These are phyloP conservation scores for Penicillium herquei DNA, from an alignment of 495 filamentous ascomycete species.

Conservation along the genomic window DNA sequence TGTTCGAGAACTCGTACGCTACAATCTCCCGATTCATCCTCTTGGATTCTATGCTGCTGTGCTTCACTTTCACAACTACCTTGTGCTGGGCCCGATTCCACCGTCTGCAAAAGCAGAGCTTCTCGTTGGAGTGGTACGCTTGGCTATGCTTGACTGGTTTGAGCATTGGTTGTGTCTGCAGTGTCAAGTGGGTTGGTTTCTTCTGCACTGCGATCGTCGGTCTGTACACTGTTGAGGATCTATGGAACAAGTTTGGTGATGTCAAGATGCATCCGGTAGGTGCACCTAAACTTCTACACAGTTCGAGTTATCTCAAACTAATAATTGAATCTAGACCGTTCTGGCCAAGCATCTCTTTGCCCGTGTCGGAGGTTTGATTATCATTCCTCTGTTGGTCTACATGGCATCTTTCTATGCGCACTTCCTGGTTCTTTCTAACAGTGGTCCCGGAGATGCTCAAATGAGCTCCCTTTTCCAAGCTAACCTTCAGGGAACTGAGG, in stretches of 20 bases:
- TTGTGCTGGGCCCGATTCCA: constrained; percentile 98
- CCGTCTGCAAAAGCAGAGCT: constrained; percentile 74
- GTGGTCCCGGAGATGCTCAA: constrained; percentile 93
- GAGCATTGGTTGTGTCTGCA: constrained; percentile 95
- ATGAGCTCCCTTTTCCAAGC: constrained; percentile 99
- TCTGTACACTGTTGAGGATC: constrained; percentile 91
- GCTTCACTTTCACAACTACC: constrained; percentile 94
- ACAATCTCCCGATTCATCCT: constrained; percentile 98
- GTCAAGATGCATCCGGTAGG: constrained; percentile 79
- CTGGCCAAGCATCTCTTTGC: constrained; percentile 76
- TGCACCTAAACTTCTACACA: neutral
- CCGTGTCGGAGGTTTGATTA: constrained; percentile 82
- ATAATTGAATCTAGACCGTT: constrained; percentile 46
- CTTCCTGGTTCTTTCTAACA: constrained; percentile 90
- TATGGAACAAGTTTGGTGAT: constrained; percentile 98
- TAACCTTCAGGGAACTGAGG: constrained; percentile 88
- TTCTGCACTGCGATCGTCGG: constrained; percentile 95
- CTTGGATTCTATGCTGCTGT: constrained; percentile 95
- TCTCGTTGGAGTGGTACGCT: constrained; percentile 83
- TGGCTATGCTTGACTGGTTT: constrained; percentile 91
- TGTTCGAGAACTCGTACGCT: constrained; percentile 98
- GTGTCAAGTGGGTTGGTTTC: constrained; percentile 95
- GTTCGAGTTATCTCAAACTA: neutral
- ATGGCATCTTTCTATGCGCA: constrained; percentile 93
- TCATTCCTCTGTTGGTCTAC: constrained; percentile 84